Evolutionary conservation across 495 filamentous ascomycete genomes (phyloP), one percentile per base, ranked within the genome.

Genomic region (Xylaria intraflava): DNA sequence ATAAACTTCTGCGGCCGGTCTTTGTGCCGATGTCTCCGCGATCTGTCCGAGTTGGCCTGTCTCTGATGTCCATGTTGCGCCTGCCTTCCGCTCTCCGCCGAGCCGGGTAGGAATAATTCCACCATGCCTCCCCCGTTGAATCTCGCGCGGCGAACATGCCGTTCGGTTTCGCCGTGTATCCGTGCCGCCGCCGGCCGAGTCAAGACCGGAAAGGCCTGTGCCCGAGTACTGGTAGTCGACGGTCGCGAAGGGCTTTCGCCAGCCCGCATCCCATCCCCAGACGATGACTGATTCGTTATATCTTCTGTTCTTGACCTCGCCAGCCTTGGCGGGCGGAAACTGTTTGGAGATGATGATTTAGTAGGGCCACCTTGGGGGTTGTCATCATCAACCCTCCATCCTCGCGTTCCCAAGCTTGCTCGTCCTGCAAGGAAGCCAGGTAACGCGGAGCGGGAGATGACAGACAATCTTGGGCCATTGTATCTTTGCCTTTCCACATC

Each of bases 261-360:
- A 5, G 27, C 20, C n/a, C n/a, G 17, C 3, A 6, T 31, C 24
- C 23, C 40, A 29, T 43, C 40, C 12, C 29, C 41, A 12, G 20
- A 9, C 14, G 50, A 3, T 20, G 7, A 14, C 16, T 23, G 31
- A 24, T 30, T 46, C 17, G 42, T 20, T 29, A 16, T 31, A 20
- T 46, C 31, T 38, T 38, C 27, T 26, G 31, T n/a, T 46, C 44
- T 31, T 1, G 52, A 8, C 14, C 31, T 49, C 36, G 17, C n/a
- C 14, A 45, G 31, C 19, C 69, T 66, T 0, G 75, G 73, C 24
- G 76, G 57, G 30, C 70, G 63, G 43, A 75, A 46, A 46, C 70
- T 55, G 30, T 69, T 69, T 20, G 68, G 68, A 27, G 72, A 56
- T 0, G 76, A 71, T 2, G 69, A 65, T 57, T 80, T 78, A 24